Conservation (phyloP, 2,329 filamentous ascomycete genomes). For the Chaetoscypha palmicola region DNA sequence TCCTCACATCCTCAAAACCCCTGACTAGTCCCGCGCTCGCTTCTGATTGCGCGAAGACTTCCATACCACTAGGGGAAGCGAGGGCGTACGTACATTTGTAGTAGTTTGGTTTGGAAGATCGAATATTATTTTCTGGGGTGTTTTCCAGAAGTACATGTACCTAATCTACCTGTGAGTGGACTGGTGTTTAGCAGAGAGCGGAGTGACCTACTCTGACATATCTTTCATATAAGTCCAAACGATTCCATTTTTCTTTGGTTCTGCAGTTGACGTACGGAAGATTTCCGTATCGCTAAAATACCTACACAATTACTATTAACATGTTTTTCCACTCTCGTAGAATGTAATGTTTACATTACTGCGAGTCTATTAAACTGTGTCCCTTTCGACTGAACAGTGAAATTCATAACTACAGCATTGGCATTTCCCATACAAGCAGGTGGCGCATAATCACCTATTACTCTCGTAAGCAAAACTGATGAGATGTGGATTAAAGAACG, state of each 20-base stretch:
- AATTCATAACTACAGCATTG: constrained; percentile 67
- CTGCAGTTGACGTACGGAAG: constrained; percentile 77
- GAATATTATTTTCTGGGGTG: constrained; percentile 68
- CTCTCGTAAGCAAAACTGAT: constrained; percentile 4
- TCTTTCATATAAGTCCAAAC: constrained; percentile 73
- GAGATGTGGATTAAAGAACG: constrained; percentile 5
- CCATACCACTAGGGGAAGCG: too few species aligned
- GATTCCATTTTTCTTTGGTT: constrained; percentile 66
- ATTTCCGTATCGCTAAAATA: constrained; percentile 70
- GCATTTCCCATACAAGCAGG: constrained; percentile 64
- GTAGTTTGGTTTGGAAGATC: constrained; percentile 71
- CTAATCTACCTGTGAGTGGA: too few species aligned
- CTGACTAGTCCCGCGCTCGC: too few species aligned
- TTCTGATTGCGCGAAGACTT: too few species aligned
- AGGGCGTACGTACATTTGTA: too few species aligned
- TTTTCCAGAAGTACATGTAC: constrained; percentile 62
- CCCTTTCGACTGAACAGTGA: constrained; percentile 65
- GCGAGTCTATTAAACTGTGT: constrained; percentile 72
- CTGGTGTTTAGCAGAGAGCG: too few species aligned
- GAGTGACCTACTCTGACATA: constrained; percentile 64
- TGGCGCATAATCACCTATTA: constrained; percentile 54
- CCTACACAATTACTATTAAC: too few species aligned
- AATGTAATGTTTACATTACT: too few species aligned
- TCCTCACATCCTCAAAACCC: too few species aligned
- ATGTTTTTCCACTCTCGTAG: too few species aligned